Evolutionary conservation across 2,329 filamentous ascomycete genomes (phyloP).

Genomic region (Venturia nashicola): DNA sequence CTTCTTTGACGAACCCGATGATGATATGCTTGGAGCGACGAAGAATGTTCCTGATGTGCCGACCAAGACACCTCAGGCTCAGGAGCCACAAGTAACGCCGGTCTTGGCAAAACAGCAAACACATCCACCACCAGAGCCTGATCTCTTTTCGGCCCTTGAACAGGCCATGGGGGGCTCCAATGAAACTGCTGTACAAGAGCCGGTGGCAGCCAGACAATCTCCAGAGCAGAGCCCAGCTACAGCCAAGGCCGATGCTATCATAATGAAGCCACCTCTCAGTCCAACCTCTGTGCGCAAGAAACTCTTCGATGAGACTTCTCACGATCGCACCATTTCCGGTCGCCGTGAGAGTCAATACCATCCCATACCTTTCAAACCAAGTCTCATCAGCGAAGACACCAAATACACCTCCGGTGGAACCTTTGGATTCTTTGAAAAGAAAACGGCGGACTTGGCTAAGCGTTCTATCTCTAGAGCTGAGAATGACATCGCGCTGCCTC

Average conservation of each 20-base stretch:
- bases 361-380: slow-evolving; percentile 38
- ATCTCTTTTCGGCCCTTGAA: neutral
- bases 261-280: slow-evolving; percentile 23
- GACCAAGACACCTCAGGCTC: neutral
- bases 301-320: slow-evolving; percentile 22
- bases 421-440: slow-evolving; percentile 1
- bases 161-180: neutral
- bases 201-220: neutral
- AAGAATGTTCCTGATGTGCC: slow-evolving; percentile 4
- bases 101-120: neutral
- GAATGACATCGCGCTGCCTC: neutral
- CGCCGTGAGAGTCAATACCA: slow-evolving; percentile 34
- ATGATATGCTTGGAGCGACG: slow-evolving; percentile 18
- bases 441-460: neutral
- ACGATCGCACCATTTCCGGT: neutral
- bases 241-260: neutral
- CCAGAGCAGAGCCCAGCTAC: neutral
- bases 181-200: neutral
- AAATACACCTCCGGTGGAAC: slow-evolving; percentile 38
- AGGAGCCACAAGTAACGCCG: neutral
- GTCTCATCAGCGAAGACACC: slow-evolving; percentile 34
- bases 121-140: neutral
- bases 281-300: slow-evolving; percentile 32
- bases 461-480: neutral
- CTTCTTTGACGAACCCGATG: slow-evolving; percentile 60